A percentile compares a stretch with the other conserved stretches of the same genome.
phyloP scores from a whole-genome alignment of 306 rosid species.

The Leucaena leucocephala region DNA sequence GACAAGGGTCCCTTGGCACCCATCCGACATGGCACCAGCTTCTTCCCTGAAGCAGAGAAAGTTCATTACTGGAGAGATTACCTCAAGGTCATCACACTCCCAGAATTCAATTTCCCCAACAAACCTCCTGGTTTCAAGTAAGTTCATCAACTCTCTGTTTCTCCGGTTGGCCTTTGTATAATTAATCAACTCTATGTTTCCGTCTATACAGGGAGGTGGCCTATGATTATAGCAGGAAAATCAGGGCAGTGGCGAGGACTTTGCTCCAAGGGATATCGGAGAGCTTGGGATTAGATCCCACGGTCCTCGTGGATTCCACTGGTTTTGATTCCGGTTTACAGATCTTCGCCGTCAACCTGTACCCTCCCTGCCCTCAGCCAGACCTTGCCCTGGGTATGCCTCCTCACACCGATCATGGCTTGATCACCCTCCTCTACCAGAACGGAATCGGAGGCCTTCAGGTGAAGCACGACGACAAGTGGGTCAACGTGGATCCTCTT shows the following conservation, averaged over 20 bases:
- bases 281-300: constrained; percentile 56
- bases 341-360: constrained; percentile 46
- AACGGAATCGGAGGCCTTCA: constrained; percentile 69
- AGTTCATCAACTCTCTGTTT: background rate
- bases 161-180: background rate
- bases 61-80: constrained; percentile 67
- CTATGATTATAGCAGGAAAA: constrained; percentile 41
- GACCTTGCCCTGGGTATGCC: constrained; percentile 66
- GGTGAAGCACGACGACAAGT: constrained; percentile 55
- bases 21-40: constrained; percentile 37
- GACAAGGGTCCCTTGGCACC: constrained; percentile 53
- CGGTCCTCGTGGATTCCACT: constrained; percentile 35
- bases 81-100: constrained; percentile 43
- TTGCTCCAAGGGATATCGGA: constrained; percentile 54
- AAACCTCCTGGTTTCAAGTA: constrained; percentile 50
- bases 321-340: constrained; percentile 50
- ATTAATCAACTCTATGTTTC: background rate
- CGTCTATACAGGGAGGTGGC: constrained; percentile 45
- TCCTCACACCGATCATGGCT: constrained; percentile 61
- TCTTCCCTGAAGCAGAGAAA: constrained; percentile 44
- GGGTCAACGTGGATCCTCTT: constrained; percentile 56
- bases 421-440: constrained; percentile 50
- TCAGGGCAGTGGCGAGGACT: constrained; percentile 18
- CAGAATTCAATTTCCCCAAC: constrained; percentile 48
- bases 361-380: constrained; percentile 45